A percentile compares a stretch with the other conserved stretches of the same genome.
phyloP scores from a whole-genome alignment of 371 early-diverging fungal genomes.

The Lichtheimia ramosa region DNA sequence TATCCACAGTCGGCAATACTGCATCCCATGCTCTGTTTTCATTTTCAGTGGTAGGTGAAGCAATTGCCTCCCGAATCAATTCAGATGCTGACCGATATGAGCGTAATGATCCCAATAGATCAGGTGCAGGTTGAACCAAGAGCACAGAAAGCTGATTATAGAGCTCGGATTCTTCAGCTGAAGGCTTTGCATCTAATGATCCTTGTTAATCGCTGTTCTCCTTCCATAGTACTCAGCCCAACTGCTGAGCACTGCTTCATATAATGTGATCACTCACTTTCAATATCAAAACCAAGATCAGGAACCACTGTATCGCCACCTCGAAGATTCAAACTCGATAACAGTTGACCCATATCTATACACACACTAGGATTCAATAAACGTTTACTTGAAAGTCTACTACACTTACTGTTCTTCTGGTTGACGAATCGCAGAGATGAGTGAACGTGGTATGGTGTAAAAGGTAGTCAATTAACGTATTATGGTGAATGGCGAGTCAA shows the following conservation, averaged over 20 bases:
- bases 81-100: conserved; percentile 48
- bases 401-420: no score
- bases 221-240: no score
- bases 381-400: background rate
- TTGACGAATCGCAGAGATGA: no score
- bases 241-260: no score
- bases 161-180: conserved; percentile 51
- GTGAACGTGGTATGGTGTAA: background rate
- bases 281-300: conserved; percentile 52
- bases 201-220: background rate
- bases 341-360: conserved; percentile 38
- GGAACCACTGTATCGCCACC: conserved; percentile 42
- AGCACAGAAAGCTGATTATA: conserved; percentile 47
- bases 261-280: conserved; percentile 39
- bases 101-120: conserved; percentile 49
- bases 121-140: conserved; percentile 46
- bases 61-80: conserved; percentile 72
- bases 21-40: conserved; percentile 88
- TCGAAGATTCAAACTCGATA: conserved; percentile 44
- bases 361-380: background rate
- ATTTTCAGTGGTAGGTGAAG: conserved; percentile 73
- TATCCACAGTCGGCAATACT: conserved; percentile 75
- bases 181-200: conserved; percentile 49
- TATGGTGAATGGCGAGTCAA: background rate
- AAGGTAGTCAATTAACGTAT: background rate